phyloP scores from a whole-genome alignment of 1,284 basidiomycete species.

The Fomitopsis betulina region DNA sequence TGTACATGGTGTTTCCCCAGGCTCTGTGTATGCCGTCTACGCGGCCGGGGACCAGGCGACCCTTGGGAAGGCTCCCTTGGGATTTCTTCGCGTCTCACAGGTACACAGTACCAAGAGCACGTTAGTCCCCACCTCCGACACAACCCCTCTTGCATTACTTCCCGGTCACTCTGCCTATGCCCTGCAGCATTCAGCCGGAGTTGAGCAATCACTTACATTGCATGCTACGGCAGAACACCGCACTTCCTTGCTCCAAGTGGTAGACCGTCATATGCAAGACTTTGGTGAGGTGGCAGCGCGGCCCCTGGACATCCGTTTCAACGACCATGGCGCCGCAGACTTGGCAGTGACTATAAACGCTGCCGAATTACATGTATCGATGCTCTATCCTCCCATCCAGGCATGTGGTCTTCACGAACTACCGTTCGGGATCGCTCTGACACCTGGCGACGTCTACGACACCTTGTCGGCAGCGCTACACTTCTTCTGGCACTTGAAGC shows the following conservation, averaged over 20 bases:
- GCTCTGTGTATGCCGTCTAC: background rate
- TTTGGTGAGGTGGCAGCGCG: background rate
- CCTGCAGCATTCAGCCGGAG: background rate
- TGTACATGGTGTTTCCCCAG: background rate
- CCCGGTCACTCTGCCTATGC: background rate
- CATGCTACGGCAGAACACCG: background rate
- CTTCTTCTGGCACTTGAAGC: conserved; percentile 2
- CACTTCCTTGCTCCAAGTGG: background rate
- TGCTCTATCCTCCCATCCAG: background rate
- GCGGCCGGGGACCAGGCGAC: background rate
- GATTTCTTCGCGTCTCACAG: background rate
- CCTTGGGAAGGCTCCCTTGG: background rate
- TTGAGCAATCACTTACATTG: background rate
- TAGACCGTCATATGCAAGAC: background rate
- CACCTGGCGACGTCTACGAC: background rate
- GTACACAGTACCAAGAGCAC: background rate
- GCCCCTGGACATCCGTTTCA: background rate
- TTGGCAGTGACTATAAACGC: background rate
- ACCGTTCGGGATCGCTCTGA: background rate
- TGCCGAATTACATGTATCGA: background rate
- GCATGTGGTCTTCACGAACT: background rate
- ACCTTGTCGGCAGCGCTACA: background rate
- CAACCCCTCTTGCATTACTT: background rate
- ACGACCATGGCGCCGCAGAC: background rate
- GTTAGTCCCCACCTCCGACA: background rate